Evolutionary conservation across 768 basidiomycete species (phyloP).

Genomic region (Trametes cinnabarina): DNA sequence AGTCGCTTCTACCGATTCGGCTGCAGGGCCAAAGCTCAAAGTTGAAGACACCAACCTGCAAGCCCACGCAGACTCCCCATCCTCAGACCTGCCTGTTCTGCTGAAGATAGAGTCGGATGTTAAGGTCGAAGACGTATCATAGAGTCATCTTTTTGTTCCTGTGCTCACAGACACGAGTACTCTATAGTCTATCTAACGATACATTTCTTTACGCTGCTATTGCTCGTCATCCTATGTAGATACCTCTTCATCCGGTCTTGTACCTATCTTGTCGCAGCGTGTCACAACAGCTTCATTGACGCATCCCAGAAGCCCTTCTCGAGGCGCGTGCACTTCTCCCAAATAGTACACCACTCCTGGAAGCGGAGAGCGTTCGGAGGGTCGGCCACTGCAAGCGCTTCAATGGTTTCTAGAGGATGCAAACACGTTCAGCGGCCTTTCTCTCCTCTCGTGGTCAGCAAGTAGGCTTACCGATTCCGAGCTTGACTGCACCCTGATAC

Average conservation of each 20-base stretch:
- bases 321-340: constrained; percentile 71
- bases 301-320: constrained; percentile 91
- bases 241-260: neutral
- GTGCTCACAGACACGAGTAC: neutral
- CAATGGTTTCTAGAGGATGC: constrained; percentile 29
- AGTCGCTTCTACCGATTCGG: neutral
- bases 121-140: constrained; percentile 2
- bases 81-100: neutral
- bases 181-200: neutral
- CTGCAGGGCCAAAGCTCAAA: constrained; percentile 38
- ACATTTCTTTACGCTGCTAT: constrained; percentile 4
- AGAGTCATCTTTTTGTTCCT: neutral
- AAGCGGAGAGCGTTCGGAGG: neutral
- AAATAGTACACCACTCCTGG: constrained; percentile 41
- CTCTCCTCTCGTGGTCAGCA: neutral
- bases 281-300: constrained; percentile 39
- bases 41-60: constrained; percentile 24
- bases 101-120: neutral
- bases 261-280: no score
- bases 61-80: neutral
- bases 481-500: constrained; percentile 70
- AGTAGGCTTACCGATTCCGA: constrained; percentile 62
- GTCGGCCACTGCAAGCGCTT: neutral
- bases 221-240: neutral
- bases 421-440: neutral